Conservation (phyloP, 495 filamentous ascomycete species). For the Penicillium ucsense region DNA sequence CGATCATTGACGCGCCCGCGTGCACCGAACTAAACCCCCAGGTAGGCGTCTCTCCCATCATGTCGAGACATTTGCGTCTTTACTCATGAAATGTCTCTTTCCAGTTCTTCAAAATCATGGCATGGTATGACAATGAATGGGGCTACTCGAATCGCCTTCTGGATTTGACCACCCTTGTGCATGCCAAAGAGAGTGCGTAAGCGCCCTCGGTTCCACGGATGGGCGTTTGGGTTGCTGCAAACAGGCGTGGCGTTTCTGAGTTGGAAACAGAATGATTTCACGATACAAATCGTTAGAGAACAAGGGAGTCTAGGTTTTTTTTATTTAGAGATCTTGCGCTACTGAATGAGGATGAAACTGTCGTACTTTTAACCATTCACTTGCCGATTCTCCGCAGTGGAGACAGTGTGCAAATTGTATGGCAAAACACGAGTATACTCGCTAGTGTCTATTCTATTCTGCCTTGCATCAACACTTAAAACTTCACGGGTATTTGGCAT, state of each 20-base stretch:
- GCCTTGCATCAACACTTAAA: constrained; percentile 9
- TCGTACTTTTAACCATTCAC: too few species aligned
- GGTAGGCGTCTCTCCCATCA: constrained; percentile 3
- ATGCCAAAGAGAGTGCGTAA: constrained; percentile 11
- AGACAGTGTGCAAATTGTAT: too few species aligned
- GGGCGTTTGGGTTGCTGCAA: too few species aligned
- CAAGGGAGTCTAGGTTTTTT: too few species aligned
- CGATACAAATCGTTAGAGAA: too few species aligned
- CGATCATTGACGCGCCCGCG: constrained; percentile 22
- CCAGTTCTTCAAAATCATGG: constrained; percentile 31
- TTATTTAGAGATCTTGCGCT: too few species aligned
- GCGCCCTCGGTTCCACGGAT: too few species aligned
- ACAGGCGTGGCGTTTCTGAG: too few species aligned
- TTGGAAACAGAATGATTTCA: too few species aligned
- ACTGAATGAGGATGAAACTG: too few species aligned
- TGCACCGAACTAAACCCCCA: constrained; percentile 24
- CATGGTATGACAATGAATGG: constrained; percentile 32
- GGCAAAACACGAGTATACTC: too few species aligned
- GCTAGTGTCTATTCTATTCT: constrained; percentile 12
- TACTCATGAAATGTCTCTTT: neutral
- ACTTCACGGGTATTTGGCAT: constrained; percentile 19
- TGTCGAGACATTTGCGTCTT: neutral
- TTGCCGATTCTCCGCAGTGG: too few species aligned
- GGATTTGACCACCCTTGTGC: constrained; percentile 21
- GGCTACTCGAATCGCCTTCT: constrained; percentile 28